These are phyloP conservation scores for Fusarium sp. DNA, from an alignment of 2,329 filamentous ascomycete genomes.

Conservation along the genomic window DNA sequence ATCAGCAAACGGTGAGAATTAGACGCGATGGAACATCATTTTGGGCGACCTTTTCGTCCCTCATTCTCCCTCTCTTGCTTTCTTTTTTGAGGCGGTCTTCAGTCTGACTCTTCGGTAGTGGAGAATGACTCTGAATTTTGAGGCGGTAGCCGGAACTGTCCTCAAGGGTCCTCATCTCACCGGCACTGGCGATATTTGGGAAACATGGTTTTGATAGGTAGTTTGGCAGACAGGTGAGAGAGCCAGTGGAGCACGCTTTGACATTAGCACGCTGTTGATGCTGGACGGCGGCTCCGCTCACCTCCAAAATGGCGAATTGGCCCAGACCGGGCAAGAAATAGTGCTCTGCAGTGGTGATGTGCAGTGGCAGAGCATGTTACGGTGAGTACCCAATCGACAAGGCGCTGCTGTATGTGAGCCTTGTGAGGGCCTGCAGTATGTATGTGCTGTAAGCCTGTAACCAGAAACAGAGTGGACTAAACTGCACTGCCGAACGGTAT, in stretches of 20 bases:
- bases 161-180: conserved; percentile 8
- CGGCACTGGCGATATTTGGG: conserved; percentile 10
- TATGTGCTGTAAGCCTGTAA: conserved; percentile 43
- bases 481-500: conserved; percentile 29
- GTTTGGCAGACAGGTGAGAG: conserved; percentile 31
- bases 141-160: not conserved
- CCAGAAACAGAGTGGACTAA: conserved; percentile 26
- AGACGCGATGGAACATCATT: not conserved
- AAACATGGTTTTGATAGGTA: conserved; percentile 25
- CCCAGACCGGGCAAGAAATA: not conserved
- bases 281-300: conserved; percentile 25
- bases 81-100: conserved; percentile 7
- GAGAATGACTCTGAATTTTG: not conserved
- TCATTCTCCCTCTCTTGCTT: not conserved
- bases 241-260: conserved; percentile 24
- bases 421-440: conserved; percentile 14
- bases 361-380: conserved; percentile 28
- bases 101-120: conserved; percentile 1
- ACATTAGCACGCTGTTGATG: conserved; percentile 18
- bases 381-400: conserved; percentile 36
- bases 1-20: conserved; percentile 22
- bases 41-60: not conserved
- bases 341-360: not conserved
- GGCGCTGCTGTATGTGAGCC: conserved; percentile 14
- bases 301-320: not conserved